Evolutionary conservation across 352 stramenopile genomes (phyloP).

Genomic region (Globisporangium alternatum): DNA sequence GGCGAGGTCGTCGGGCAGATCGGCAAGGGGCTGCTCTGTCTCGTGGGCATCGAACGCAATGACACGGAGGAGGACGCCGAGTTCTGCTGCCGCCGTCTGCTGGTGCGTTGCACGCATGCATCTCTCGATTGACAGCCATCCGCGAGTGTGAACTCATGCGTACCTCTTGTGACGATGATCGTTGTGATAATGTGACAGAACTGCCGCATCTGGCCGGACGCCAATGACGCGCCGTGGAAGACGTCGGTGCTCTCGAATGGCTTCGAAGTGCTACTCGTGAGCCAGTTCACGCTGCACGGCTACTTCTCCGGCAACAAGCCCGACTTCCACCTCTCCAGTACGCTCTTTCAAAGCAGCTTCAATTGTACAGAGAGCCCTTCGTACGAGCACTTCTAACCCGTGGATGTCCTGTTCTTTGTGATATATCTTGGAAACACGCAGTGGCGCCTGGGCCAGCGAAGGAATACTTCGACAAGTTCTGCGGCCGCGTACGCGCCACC

Average conservation of each 20-base stretch:
- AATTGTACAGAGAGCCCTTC: not conserved
- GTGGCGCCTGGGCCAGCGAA: slow-evolving; percentile 68
- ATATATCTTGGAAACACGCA: slow-evolving; percentile 15
- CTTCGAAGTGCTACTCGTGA: slow-evolving; percentile 83
- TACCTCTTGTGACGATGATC: not conserved
- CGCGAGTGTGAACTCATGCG: not conserved
- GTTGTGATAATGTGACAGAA: slow-evolving; percentile 36
- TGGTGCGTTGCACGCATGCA: slow-evolving; percentile 32
- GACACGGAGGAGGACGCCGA: slow-evolving; percentile 83
- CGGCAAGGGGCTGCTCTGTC: slow-evolving; percentile 70
- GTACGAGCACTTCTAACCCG: too few species aligned
- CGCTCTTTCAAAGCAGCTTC: slow-evolving; percentile 3
- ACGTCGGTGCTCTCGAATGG: slow-evolving; percentile 58
- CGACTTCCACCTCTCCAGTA: slow-evolving; percentile 85
- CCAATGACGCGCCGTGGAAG: slow-evolving; percentile 54
- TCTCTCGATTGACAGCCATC: not conserved
- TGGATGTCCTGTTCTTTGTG: not conserved
- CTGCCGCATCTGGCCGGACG: slow-evolving; percentile 73
- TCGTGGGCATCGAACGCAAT: slow-evolving; percentile 72
- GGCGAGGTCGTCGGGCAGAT: slow-evolving; percentile 73
- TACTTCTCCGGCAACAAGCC: slow-evolving; percentile 84
- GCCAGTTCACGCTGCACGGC: slow-evolving; percentile 84
- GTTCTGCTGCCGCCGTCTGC: slow-evolving; percentile 71
- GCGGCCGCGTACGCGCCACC: slow-evolving; percentile 52
- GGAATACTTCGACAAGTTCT: slow-evolving; percentile 75